Percentiles rank a stretch among this genome's conserved stretches.
Evolutionary conservation across 2,329 filamentous ascomycete species (phyloP).

Genomic region (Cordyceps farinosa): DNA sequence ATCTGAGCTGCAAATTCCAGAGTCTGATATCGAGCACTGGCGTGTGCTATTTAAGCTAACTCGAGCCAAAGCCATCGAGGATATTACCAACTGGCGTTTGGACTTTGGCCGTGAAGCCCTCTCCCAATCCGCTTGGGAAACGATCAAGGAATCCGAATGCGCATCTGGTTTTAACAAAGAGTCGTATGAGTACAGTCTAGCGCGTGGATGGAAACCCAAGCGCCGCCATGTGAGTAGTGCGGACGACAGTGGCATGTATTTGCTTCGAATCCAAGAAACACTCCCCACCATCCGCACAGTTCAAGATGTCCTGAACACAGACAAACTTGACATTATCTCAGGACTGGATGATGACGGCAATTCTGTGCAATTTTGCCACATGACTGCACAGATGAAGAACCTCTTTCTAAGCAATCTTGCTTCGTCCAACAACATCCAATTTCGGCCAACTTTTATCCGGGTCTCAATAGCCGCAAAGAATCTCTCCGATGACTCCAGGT

Average conservation of each 20-base stretch:
- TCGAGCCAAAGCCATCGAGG: constrained; percentile 7
- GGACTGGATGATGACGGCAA: neutral
- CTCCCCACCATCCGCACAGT: neutral
- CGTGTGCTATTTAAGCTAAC: constrained; percentile 14
- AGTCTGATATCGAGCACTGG: constrained; percentile 15
- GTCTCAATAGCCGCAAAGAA: constrained; percentile 20
- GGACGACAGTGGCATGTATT: constrained; percentile 3
- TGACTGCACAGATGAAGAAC: neutral
- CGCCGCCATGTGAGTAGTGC: neutral
- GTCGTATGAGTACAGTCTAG: constrained; percentile 18
- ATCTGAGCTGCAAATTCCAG: constrained; percentile 9
- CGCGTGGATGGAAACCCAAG: neutral
- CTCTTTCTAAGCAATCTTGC: neutral
- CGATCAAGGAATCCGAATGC: constrained; percentile 9
- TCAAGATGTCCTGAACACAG: neutral
- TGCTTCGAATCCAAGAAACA: neutral
- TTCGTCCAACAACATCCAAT: neutral
- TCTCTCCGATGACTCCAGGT: constrained; percentile 12
- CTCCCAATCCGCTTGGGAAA: constrained; percentile 14
- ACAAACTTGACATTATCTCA: neutral
- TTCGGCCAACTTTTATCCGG: constrained; percentile 15
- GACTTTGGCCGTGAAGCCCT: constrained; percentile 11
- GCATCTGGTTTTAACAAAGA: constrained; percentile 17
- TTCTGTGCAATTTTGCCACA: constrained; percentile 1
- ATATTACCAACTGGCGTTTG: constrained; percentile 15